Evolutionary conservation across 164 flowering plant genomes (phyloP), one percentile per base, ranked within the genome.

Genomic region (Kingdonia uniflora): DNA sequence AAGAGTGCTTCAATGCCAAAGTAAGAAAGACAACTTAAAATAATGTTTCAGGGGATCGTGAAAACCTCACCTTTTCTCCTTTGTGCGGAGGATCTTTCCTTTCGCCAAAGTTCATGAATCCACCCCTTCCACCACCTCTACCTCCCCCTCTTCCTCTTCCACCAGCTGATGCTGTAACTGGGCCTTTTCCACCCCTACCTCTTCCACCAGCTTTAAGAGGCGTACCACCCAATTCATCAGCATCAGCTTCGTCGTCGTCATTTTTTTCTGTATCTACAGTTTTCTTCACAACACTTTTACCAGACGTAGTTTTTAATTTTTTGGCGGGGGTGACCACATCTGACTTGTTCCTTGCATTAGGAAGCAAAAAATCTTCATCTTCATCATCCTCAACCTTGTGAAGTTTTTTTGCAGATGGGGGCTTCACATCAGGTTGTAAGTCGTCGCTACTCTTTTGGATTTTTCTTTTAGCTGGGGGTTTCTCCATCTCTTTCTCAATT

Each of bases 81-180:
- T 92, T 92, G 64, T 92, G 84, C 24, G 98, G 98, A 67, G 98
- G 98, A 70, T 85, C 96, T 72, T 84, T 85, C 62, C 98, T 79
- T 63, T 92, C 98, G 24, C 95, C 95, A 68, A 85, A 91, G 71
- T 75, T 83, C 95, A 75, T 79, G 62, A 85, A 91, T 57, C 96
- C 95, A 53, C 98, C 95, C 23, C 95, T 73, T 29, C 98, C 96
- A 59, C 85, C 85, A 33, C 91, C 95, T 59, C 95, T 70, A 47
- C 98, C 54, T 56, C 59, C 25, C 14, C 87, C 21, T 20, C 51
- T 24, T 1, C 44, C 44, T 64, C 97, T 67, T 63, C 68, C 66
- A 50, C 68, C 55, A 61, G 68, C 59, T 1, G 68, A 19, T 55
- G 67, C 46, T 5, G 56, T 54, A 19, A 67, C 62, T 6, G 56